Evolutionary conservation across 768 basidiomycete species (phyloP).

Genomic region (Tylopilus balloui): DNA sequence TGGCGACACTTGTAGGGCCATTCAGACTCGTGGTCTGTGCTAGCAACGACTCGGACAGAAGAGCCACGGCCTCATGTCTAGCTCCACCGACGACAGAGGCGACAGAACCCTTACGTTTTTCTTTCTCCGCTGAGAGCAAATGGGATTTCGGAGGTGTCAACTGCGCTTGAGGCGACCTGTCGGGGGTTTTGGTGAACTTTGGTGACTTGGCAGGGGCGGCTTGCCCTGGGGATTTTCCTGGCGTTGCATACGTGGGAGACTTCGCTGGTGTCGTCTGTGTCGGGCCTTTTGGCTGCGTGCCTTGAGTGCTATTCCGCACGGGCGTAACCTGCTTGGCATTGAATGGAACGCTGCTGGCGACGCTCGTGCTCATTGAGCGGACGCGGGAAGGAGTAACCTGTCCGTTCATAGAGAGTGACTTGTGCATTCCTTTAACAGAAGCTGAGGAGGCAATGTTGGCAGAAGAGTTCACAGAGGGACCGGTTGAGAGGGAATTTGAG

Average conservation of each 20-base stretch:
- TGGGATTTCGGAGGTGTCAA: constrained; percentile 19
- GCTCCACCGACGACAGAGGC: constrained; percentile 16
- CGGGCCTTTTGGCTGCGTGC: constrained; percentile 12
- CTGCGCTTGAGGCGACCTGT: constrained; percentile 17
- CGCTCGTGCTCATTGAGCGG: constrained; percentile 19
- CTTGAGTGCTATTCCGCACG: constrained; percentile 11
- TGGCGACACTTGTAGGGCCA: constrained; percentile 17
- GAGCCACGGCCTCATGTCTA: constrained; percentile 14
- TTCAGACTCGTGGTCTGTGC: constrained; percentile 10
- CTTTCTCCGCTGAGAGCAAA: constrained; percentile 15
- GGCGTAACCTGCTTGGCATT: constrained; percentile 15
- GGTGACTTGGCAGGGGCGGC: constrained; percentile 24
- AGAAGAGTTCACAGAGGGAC: constrained; percentile 25
- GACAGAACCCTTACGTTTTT: constrained; percentile 18
- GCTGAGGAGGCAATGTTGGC: constrained; percentile 40
- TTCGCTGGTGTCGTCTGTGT: constrained; percentile 20
- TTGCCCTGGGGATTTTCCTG: constrained; percentile 20
- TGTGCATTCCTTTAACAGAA: constrained; percentile 30
- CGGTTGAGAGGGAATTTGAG: constrained; percentile 26
- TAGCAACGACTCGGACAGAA: constrained; percentile 17
- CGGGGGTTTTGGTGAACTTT: constrained; percentile 19
- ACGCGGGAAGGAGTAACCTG: constrained; percentile 10
- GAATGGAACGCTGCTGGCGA: constrained; percentile 1
- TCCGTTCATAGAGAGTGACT: constrained; percentile 26
- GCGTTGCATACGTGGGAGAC: constrained; percentile 13